Evolutionary conservation across 768 basidiomycete species (phyloP).

Genomic region (Serpula lacrymans): DNA sequence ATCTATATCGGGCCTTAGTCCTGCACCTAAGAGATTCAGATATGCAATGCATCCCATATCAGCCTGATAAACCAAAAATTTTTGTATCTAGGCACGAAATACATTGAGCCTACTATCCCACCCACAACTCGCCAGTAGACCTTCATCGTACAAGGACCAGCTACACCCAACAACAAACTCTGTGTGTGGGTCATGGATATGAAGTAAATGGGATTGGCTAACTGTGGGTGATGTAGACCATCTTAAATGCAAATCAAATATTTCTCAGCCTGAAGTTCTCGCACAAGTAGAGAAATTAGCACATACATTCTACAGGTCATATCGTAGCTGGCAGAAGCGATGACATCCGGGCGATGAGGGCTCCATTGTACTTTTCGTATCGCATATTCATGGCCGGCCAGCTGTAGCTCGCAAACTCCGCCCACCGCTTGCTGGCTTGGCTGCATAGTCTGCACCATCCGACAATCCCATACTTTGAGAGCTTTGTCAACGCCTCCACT

Average conservation of each 20-base stretch:
- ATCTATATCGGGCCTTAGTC: no score
- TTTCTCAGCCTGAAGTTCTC: constrained; percentile 1
- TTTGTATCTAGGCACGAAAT: constrained; percentile 48
- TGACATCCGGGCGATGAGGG: constrained; percentile 67
- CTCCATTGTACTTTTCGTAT: constrained; percentile 89
- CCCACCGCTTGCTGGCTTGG: constrained; percentile 53
- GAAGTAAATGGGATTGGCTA: constrained; percentile 48
- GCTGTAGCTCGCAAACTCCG: constrained; percentile 63
- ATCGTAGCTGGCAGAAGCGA: constrained; percentile 81
- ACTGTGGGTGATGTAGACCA: constrained; percentile 67
- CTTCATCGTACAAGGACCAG: constrained; percentile 92
- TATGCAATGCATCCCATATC: no score
- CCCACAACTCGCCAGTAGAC: constrained; percentile 81
- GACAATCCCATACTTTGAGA: constrained; percentile 81
- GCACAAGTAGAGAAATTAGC: constrained; percentile 2
- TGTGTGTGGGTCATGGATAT: constrained; percentile 85
- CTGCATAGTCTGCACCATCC: constrained; percentile 67
- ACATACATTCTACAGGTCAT: constrained; percentile 93
- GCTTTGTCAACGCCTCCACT: constrained; percentile 77
- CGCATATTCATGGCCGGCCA: constrained; percentile 88
- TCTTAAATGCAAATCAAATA: constrained; percentile 45
- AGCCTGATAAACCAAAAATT: constrained; percentile 3
- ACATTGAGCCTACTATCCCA: constrained; percentile 89
- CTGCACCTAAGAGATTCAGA: no score
- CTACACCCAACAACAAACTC: constrained; percentile 92